phyloP scores from a whole-genome alignment of 768 basidiomycete genomes.

The Boletus reticulatus region DNA sequence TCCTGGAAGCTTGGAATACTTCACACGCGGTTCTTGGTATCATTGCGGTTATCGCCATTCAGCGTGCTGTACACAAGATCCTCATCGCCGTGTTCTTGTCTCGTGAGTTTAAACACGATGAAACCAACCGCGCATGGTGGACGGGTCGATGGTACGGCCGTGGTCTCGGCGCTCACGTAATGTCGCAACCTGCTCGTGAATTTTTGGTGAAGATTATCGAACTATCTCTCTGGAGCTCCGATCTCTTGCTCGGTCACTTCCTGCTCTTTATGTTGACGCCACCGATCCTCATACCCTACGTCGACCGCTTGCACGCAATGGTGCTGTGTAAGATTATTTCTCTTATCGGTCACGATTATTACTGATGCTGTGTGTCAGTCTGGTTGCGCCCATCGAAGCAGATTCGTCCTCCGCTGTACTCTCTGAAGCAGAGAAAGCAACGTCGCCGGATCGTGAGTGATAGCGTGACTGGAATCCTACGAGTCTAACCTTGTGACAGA shows the following conservation, averaged over 20 bases:
- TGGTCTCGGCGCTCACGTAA: slow-evolving; percentile 83
- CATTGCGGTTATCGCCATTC: slow-evolving; percentile 87
- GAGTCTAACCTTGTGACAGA: slow-evolving; percentile 39
- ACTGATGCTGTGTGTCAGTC: slow-evolving; percentile 47
- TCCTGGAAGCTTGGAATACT: slow-evolving; percentile 87
- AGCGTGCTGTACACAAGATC: slow-evolving; percentile 91
- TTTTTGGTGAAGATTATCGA: slow-evolving; percentile 98
- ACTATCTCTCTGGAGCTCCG: slow-evolving; percentile 92
- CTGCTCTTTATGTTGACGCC: slow-evolving; percentile 89
- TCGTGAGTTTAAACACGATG: slow-evolving; percentile 99
- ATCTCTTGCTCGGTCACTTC: slow-evolving; percentile 85
- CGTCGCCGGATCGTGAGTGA: slow-evolving; percentile 82
- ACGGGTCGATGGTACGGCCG: slow-evolving; percentile 97
- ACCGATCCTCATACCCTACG: slow-evolving; percentile 85
- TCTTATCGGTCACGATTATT: slow-evolving; percentile 9
- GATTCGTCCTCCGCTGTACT: slow-evolving; percentile 89
- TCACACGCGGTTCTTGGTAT: slow-evolving; percentile 93
- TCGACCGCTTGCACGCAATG: slow-evolving; percentile 89
- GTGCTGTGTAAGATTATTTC: slow-evolving; percentile 61
- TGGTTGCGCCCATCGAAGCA: slow-evolving; percentile 95
- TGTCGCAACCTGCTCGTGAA: slow-evolving; percentile 98
- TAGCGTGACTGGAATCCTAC: neutral
- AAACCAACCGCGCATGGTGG: slow-evolving; percentile 99
- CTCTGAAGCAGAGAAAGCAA: slow-evolving; percentile 84
- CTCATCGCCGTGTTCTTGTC: slow-evolving; percentile 92